phyloP scores from a whole-genome alignment of 768 basidiomycete species.

The Scleroderma bovista region DNA sequence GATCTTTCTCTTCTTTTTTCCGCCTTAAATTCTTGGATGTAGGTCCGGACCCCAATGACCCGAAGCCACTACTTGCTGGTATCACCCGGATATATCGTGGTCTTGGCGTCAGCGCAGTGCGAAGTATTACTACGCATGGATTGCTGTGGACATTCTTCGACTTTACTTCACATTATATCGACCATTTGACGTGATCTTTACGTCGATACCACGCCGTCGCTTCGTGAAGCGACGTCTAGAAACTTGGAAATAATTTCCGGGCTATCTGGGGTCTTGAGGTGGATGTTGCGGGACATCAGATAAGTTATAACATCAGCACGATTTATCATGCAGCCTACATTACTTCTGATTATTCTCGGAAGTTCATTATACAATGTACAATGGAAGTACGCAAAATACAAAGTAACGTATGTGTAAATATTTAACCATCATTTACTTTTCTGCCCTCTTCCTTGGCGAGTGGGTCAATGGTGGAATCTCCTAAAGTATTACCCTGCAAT shows the following conservation, averaged over 20 bases:
- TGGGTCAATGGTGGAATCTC: too few relatives aligned
- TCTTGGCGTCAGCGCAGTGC: constrained; percentile 86
- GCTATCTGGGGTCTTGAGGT: neutral
- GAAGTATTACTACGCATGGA: constrained; percentile 92
- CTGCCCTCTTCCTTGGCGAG: constrained; percentile 8
- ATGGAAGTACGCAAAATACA: constrained; percentile 2
- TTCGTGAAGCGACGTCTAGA: too few relatives aligned
- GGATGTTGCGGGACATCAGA: constrained; percentile 3
- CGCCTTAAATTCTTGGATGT: constrained; percentile 3
- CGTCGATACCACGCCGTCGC: neutral
- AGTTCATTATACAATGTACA: constrained; percentile 10
- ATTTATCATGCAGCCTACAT: constrained; percentile 22
- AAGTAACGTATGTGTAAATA: constrained; percentile 4
- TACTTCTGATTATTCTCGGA: constrained; percentile 5
- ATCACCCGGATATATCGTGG: constrained; percentile 87
- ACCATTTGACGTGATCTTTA: constrained; percentile 40
- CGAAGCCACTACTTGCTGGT: constrained; percentile 72
- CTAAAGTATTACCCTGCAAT: too few relatives aligned
- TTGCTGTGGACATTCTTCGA: constrained; percentile 94
- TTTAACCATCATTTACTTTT: constrained; percentile 2
- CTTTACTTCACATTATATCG: constrained; percentile 68
- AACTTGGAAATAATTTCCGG: too few relatives aligned
- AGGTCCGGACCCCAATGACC: constrained; percentile 78
- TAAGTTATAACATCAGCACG: constrained; percentile 8
- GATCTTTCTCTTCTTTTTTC: neutral